phyloP scores from a whole-genome alignment of 202 grass and related monocot genomes.

The Miscanthus sacchariflorus region DNA sequence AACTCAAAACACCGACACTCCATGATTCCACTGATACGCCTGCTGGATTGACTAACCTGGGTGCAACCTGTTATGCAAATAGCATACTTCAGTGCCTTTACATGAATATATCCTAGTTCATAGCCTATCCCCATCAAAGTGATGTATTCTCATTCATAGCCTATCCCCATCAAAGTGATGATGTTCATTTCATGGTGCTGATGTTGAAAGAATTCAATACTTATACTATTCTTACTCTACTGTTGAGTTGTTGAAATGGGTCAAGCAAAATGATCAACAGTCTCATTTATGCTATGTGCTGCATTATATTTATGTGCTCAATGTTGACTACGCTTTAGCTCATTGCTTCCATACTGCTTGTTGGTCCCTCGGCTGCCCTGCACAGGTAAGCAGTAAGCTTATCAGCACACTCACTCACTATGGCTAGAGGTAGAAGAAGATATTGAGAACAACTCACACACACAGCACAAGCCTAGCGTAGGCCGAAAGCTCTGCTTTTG shows the following conservation, averaged over 20 bases:
- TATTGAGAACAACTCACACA: too few species aligned
- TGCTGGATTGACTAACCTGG: slow-evolving; percentile 92
- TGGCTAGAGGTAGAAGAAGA: too few species aligned
- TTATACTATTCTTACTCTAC: not conserved
- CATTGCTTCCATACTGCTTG: slow-evolving; percentile 8
- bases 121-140: not conserved
- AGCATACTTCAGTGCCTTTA: slow-evolving; percentile 99
- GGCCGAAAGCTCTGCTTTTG: too few species aligned
- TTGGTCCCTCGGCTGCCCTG: too few species aligned
- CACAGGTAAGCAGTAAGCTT: too few species aligned
- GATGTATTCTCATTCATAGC: not conserved
- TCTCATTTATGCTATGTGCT: not conserved
- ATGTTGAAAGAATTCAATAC: not conserved
- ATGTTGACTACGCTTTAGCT: slow-evolving; percentile 1
- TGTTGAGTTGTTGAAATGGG: not conserved
- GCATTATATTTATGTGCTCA: not conserved
- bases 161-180: not conserved
- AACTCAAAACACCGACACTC: too few species aligned
- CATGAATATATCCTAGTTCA: slow-evolving; percentile 74
- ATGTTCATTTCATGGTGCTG: slow-evolving; percentile 32
- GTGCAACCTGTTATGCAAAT: slow-evolving; percentile 96
- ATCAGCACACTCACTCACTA: too few species aligned
- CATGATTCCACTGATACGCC: slow-evolving; percentile 62
- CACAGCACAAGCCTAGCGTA: too few species aligned
- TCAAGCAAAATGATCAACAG: not conserved